phyloP scores from a whole-genome alignment of 371 early-diverging fungal genomes.

The Actinomucor elegans region DNA sequence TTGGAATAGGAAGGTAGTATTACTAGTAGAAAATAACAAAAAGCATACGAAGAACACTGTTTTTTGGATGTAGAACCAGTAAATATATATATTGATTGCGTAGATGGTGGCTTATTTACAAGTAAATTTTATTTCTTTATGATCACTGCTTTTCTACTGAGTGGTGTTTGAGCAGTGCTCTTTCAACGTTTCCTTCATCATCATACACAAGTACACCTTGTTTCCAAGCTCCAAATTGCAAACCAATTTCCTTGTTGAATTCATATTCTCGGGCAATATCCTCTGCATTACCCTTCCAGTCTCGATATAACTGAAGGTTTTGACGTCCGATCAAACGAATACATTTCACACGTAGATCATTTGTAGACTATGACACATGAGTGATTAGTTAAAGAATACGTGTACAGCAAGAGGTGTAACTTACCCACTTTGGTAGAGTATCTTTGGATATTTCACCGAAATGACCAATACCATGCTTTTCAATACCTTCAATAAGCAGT shows the following conservation, averaged over 20 bases:
- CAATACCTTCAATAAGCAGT: conserved; percentile 79
- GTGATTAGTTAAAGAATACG: not conserved
- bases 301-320: conserved; percentile 82
- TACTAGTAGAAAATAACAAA: too few species aligned
- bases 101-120: conserved; percentile 5
- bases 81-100: too few species aligned
- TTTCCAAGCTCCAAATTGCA: conserved; percentile 80
- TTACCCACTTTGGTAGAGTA: conserved; percentile 81
- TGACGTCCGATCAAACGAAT: conserved; percentile 88
- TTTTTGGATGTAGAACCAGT: too few species aligned
- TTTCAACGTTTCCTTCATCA: conserved; percentile 75
- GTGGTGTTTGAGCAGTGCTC: conserved; percentile 29
- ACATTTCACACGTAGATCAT: conserved; percentile 83
- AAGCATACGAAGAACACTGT: too few species aligned
- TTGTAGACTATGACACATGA: conserved; percentile 53
- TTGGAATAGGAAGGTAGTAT: too few species aligned
- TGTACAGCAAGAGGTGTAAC: not conserved
- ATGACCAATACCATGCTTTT: conserved; percentile 85
- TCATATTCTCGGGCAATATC: conserved; percentile 75
- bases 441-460: conserved; percentile 85
- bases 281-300: conserved; percentile 79
- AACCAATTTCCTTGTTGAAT: conserved; percentile 77
- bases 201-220: conserved; percentile 82
- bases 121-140: not conserved
- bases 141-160: too few species aligned